These are phyloP conservation scores for Clarireedia monteithiana DNA, from an alignment of 2,329 filamentous ascomycete species.

Conservation along the genomic window DNA sequence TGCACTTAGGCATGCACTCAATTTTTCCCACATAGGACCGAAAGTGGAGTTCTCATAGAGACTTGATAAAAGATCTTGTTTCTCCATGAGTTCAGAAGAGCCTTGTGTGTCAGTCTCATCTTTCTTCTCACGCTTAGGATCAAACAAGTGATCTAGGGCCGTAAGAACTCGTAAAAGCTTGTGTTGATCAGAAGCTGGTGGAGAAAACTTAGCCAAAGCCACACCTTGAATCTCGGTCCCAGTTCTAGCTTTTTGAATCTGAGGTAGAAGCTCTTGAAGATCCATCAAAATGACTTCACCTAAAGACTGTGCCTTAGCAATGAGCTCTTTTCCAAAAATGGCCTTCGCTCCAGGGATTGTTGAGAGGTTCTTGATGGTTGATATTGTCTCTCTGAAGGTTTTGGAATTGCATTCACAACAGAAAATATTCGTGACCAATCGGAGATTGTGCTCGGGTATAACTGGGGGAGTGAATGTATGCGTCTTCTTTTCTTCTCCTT, in stretches of 20 bases:
- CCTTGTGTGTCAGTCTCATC: slow-evolving; percentile 37
- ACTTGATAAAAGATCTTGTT: slow-evolving; percentile 77
- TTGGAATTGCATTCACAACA: slow-evolving; percentile 96
- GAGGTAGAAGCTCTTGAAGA: slow-evolving; percentile 73
- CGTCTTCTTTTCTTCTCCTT: slow-evolving; percentile 28
- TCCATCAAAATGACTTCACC: slow-evolving; percentile 81
- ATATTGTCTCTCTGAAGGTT: slow-evolving; percentile 95
- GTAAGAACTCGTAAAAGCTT: slow-evolving; percentile 89
- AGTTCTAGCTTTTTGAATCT: slow-evolving; percentile 78
- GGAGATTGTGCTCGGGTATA: slow-evolving; percentile 82
- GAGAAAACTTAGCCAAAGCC: slow-evolving; percentile 90
- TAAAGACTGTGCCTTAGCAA: slow-evolving; percentile 75
- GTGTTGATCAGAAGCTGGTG: slow-evolving; percentile 90
- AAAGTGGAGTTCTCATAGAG: slow-evolving; percentile 91
- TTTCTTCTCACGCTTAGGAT: slow-evolving; percentile 59
- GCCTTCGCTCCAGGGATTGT: slow-evolving; percentile 85
- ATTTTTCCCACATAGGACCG: slow-evolving; percentile 80
- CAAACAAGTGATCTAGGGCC: slow-evolving; percentile 91
- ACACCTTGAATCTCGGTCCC: slow-evolving; percentile 94
- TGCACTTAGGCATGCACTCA: slow-evolving; percentile 79
- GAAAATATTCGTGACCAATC: slow-evolving; percentile 92
- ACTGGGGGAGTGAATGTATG: slow-evolving; percentile 67
- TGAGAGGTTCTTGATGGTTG: slow-evolving; percentile 97
- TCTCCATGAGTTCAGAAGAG: slow-evolving; percentile 49
- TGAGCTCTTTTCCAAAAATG: slow-evolving; percentile 87